Evolutionary conservation across 441 rosid species (phyloP), one percentile per base, ranked within the genome.

Genomic region (Kokia cookei): DNA sequence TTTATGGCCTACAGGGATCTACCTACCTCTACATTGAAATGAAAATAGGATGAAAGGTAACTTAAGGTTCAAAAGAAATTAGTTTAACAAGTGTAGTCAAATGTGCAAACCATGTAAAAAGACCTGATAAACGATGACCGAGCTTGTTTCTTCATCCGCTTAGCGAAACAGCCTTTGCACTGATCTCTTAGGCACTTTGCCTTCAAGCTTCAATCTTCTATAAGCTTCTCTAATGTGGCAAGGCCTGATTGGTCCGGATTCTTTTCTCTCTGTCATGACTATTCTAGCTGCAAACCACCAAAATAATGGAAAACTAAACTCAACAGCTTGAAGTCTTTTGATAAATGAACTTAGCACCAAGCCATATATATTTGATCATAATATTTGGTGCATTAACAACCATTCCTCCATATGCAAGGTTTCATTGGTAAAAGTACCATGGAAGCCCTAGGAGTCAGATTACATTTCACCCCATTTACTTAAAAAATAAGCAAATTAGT

Each of bases 211-310:
- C 51, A 93, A 79, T 69, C 97, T 84, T 82, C 97, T 84, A 83
- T 84, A 93, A 0, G 98, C 87, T 89, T 96, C 99, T 84, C 97
- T 86, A 69, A 90, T 86, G 80, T 96, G 98, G 75, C 99, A 92
- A 68, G 99, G 99, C 82, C 99, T 86, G 76, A 93, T 96, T 13
- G 97, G 97, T 35, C 98, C 97, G 2, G 94, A 86, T 55, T 96
- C 99, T 26, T 80, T 89, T 80, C 99, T 90, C 82, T 96, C 98
- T 2, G 81, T 76, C 98, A 96, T 93, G 8, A 93, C 98, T n/a
- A 86, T 81, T 80, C 93, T 82, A 81, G 98, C 98, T 93, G 84
- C 83, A 85, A 9, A 53, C 67, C 64, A 58, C 17, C 13, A n/a
- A 35, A 57, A 14, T 35, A 40, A 64, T 13, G 48, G 14, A 71